Conservation (phyloP, 1,284 basidiomycete genomes). For the Tilletia caries region DNA sequence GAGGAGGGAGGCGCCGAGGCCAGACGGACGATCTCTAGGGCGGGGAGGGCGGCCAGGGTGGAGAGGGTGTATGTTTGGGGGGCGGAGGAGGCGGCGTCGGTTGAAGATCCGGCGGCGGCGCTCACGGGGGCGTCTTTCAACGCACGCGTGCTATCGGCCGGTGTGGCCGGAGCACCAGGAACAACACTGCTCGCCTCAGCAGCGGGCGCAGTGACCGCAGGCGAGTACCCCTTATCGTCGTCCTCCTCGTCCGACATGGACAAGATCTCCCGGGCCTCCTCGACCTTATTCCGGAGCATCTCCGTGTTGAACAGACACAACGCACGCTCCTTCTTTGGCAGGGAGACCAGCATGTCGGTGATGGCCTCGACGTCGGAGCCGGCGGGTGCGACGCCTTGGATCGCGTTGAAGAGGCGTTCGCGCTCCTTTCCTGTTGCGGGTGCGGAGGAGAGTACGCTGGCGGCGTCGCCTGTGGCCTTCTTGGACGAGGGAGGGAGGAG, state of each 20-base stretch:
- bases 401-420: constrained; percentile 69
- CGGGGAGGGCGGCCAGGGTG: constrained; percentile 66
- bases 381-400: constrained; percentile 23
- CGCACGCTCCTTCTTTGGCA: constrained; percentile 80
- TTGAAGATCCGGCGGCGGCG: constrained; percentile 6
- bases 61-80: constrained; percentile 36
- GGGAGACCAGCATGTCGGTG: constrained; percentile 73
- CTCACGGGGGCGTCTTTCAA: constrained; percentile 5
- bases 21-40: constrained; percentile 62
- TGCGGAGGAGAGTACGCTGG: constrained; percentile 27
- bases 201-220: neutral
- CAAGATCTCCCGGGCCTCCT: constrained; percentile 71
- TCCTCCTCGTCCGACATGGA: constrained; percentile 63
- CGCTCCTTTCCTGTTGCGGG: constrained; percentile 50
- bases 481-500: constrained; percentile 5
- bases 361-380: constrained; percentile 43
- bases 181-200: constrained; percentile 20
- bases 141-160: neutral
- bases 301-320: constrained; percentile 84
- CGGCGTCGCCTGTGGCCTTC: constrained; percentile 21
- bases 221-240: constrained; percentile 52
- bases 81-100: no score
- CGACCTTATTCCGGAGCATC: constrained; percentile 70
- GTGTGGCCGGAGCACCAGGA: constrained; percentile 7
- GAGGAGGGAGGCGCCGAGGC: constrained; percentile 57